Evolutionary conservation across 2,329 filamentous ascomycete genomes (phyloP), one percentile per base, ranked within the genome.

Genomic region (Pseudogymnoascus sp.): DNA sequence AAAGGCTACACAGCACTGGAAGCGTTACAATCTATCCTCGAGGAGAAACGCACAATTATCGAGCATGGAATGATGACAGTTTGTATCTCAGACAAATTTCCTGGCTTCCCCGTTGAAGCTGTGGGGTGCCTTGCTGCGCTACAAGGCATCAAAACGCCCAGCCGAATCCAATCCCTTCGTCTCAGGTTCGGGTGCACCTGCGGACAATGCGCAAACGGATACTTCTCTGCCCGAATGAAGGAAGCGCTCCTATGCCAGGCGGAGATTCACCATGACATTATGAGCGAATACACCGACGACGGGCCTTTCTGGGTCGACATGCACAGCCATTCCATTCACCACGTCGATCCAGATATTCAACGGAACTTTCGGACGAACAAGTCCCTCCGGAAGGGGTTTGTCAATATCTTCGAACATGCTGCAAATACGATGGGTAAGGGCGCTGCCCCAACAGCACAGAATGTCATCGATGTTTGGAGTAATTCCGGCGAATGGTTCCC

Each of bases 191-290:
- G 75, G 11, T 77, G 75, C 64, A 77, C 72, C 33, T 77, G 75
- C 64, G 73, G 74, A 28, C 61, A 72, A 63, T 76, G 74, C 64
- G 62, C 73, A 14, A 67, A 64, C 33, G 75, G 75, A 2, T 75
- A 77, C 66, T 60, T 77, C 38, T 77, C 74, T 55, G 71, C 73
- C 14, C 71, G 73, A 49, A 76, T 75, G 73, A 70, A 64, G n/a
- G 62, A 63, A n/a, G n/a, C 36, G 8, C 36, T 39, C 2, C n/a
- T 39, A 16, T 39, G 5, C 36, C n/a, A 39, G 3, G 36, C n/a
- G 16, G 36, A 39, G 3, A 3, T 39, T 8, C 9, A 0, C n/a
- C n/a, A 9, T n/a, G 36, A 39, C n/a, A 39, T 39, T n/a, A n/a
- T 39, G 4, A n/a, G 16, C 36, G 36, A 39, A 19, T 9, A 39